Base-by-base conservation (phyloP, 441 rosid species). In the Syzygium syzygioides region DNA sequence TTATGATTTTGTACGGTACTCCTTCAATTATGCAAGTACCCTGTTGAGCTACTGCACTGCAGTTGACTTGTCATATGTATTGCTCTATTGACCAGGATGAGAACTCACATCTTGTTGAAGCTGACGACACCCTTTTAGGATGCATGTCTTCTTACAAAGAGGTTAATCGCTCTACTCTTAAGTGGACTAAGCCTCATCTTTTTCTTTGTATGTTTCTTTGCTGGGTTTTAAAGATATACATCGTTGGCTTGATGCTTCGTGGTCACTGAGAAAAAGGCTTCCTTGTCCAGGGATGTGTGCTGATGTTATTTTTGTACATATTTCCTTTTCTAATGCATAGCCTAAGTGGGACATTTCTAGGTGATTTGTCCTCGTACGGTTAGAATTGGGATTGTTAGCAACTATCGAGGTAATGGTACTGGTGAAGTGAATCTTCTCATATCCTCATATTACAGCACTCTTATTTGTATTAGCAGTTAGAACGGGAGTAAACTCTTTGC, bases 81-180 rank as follows among this genome's bases (percentile, higher is more conserved):
- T 45, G 30, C 14, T 37, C 62, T 50, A 14, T 76, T 76, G 52
- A 91, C 84, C 93, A 94, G 97, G 92, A 90, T 79, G 91, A 91
- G 60, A 64, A 86, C 86, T 88, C 79, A 56, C 57, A 88, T 56
- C 9, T 53, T 26, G 86, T 79, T 55, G 94, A 87, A 86, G 94
- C 96, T 52, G 96, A 94, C 89, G 91, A 89, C 86, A 93, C 94
- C 87, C 91, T 96, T 91, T 85, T 88, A 86, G 92, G 92, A 91
- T 96, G 98, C 89, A 88, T 96, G 90, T 91, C 94, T 90, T 93
- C 96, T 90, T 96, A 93, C 92, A 96, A 93, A 93, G 96, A 97
- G 98, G 99, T 97, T 88, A 14, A 25, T 23, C 37, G 5, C 83
- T 76, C 18, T 76, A 45, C 84, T 17, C 20, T 71, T 55, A 19